Conservation (phyloP, 1,284 basidiomycete genomes). For the Hypsizygus ulmarius region DNA sequence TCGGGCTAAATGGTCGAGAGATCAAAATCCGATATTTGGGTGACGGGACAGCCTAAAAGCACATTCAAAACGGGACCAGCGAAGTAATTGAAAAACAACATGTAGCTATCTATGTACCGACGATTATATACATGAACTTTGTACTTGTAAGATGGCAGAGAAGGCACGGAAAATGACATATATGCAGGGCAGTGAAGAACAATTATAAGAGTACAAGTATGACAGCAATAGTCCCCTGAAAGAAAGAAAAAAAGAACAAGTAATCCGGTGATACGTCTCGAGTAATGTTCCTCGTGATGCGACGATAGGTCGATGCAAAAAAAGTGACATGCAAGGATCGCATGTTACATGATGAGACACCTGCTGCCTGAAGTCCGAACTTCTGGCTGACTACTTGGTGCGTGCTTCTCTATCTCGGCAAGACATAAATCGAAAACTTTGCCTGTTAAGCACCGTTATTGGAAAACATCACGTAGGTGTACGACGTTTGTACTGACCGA, state of each 20-base stretch:
- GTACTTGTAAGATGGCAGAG: slow-evolving; percentile 2
- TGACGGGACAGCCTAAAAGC: slow-evolving; percentile 61
- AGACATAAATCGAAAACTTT: slow-evolving; percentile 82
- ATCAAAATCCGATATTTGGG: slow-evolving; percentile 71
- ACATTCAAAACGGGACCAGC: not conserved
- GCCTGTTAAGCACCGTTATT: slow-evolving; percentile 36
- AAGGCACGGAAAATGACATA: not conserved
- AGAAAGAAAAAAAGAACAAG: too few species aligned
- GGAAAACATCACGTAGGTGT: not conserved
- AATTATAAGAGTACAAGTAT: too few species aligned
- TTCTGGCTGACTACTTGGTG: slow-evolving; percentile 47
- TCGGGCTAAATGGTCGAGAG: slow-evolving; percentile 63
- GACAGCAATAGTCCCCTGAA: too few species aligned
- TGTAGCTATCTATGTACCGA: not conserved
- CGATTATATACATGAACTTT: not conserved
- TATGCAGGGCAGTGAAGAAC: too few species aligned
- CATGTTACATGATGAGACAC: slow-evolving; percentile 59
- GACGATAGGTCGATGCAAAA: too few species aligned
- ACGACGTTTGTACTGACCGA: slow-evolving; percentile 58
- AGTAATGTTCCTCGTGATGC: too few species aligned
- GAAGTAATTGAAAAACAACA: slow-evolving; percentile 3
- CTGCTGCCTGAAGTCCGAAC: slow-evolving; percentile 39
- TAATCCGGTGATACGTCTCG: too few species aligned
- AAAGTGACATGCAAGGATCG: not conserved
- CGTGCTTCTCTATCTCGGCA: slow-evolving; percentile 73